Evolutionary conservation across 2,329 filamentous ascomycete genomes (phyloP).

Genomic region (Penicillium olsonii): DNA sequence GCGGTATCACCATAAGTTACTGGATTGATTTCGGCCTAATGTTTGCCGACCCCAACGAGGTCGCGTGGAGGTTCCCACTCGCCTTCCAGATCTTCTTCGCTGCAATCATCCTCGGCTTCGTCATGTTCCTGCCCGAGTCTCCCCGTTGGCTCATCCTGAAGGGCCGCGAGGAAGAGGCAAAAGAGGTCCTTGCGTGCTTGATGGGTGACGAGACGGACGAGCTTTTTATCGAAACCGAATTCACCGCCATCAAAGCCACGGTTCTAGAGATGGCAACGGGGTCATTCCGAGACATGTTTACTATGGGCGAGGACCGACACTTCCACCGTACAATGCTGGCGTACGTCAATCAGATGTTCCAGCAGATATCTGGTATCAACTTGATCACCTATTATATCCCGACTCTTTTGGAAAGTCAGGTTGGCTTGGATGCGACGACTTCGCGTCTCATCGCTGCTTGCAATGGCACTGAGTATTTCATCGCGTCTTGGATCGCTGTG

Average conservation of each 20-base stretch:
- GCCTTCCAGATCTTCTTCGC: slow-evolving; percentile 41
- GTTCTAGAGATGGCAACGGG: slow-evolving; percentile 52
- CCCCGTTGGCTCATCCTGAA: slow-evolving; percentile 52
- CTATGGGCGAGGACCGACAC: slow-evolving; percentile 36
- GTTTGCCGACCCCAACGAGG: slow-evolving; percentile 37
- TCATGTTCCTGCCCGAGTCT: slow-evolving; percentile 41
- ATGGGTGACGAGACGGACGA: slow-evolving; percentile 51
- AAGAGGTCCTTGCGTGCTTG: slow-evolving; percentile 49
- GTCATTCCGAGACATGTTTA: slow-evolving; percentile 58
- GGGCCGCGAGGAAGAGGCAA: slow-evolving; percentile 55
- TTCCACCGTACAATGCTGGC: slow-evolving; percentile 38
- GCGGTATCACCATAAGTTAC: slow-evolving; percentile 48
- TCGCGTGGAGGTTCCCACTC: slow-evolving; percentile 49
- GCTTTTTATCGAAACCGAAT: slow-evolving; percentile 48
- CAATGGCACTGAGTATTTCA: slow-evolving; percentile 54
- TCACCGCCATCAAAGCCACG: slow-evolving; percentile 55
- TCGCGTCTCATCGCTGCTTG: slow-evolving; percentile 50
- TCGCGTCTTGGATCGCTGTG: slow-evolving; percentile 50
- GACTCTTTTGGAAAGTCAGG: slow-evolving; percentile 29
- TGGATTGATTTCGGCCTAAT: slow-evolving; percentile 53
- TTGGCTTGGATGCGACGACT: slow-evolving; percentile 35
- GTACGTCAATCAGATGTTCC: slow-evolving; percentile 37
- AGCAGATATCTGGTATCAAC: slow-evolving; percentile 42
- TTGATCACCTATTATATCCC: slow-evolving; percentile 38
- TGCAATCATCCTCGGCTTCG: slow-evolving; percentile 33